Base-by-base conservation (phyloP, 164 flowering plant species). In the Taxillus chinensis region DNA sequence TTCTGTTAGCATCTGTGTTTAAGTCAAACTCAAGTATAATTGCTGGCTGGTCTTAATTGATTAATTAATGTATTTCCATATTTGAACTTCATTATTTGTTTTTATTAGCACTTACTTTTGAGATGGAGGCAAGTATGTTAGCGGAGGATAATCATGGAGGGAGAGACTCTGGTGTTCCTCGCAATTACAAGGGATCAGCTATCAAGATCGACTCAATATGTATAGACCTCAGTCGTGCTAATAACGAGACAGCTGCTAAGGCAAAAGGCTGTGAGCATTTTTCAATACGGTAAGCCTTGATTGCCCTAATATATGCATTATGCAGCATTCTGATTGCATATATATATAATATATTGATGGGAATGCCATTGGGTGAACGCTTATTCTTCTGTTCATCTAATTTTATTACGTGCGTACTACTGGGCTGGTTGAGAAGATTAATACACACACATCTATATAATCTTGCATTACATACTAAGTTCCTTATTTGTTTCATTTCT, bases 231-330 rank as follows among this genome's bases (percentile, higher is more conserved):
- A 60, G 17, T 7, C 41, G 40, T 67, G 65, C 61, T 48, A 49
- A 41, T 64, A 27, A 27, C 27, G 76, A 70, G 43, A 68, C 58
- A 62, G 60, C 15, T 45, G 58, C 13, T 45, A 68, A 71, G 51
- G 51, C 43, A 8, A 68, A 48, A 45, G 72, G 61, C 17, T 84
- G 86, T 63, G 67, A 71, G 27, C 86, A 84, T 62, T 84, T 84
- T 55, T 80, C 86, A 0, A 77, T 84, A 48, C 79, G 89, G 89
- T 82, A 68, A 77, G 80, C 55, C 45, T 57, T 52, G 42, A 17
- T 27, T 27, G 27, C 27, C 27, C 27, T 27, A 27, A 27, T 27
- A 27, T 27, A 27, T 27, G 27, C 27, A 27, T 27, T 55, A 45
- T 52, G 11, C 9, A 48, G 15, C 61, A 41, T 13, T 51, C 41